Conservation (phyloP, 768 basidiomycete species). For the Mycena venus region DNA sequence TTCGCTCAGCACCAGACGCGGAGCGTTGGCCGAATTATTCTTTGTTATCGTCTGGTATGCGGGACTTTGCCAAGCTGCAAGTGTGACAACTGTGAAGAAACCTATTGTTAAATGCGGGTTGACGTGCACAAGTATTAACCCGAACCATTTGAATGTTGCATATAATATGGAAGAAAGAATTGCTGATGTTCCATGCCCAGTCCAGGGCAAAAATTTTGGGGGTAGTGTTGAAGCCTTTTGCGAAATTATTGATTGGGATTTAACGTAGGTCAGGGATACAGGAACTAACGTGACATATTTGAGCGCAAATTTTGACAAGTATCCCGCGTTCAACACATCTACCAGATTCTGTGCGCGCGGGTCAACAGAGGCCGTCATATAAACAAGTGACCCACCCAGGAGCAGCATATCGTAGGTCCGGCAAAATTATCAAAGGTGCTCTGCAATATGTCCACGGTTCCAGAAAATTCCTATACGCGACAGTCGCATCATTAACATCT, state of each 20-base stretch:
- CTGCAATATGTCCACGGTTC: not conserved
- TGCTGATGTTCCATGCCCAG: not conserved
- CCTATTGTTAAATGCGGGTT: not conserved
- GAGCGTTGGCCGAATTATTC: not conserved
- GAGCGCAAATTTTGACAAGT: not conserved
- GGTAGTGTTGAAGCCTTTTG: not conserved
- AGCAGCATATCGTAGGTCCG: not conserved
- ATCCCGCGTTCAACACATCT: not conserved
- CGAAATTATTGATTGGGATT: not conserved
- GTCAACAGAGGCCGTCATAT: not conserved
- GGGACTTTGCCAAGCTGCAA: not conserved
- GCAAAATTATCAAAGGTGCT: not conserved
- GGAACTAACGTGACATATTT: not conserved
- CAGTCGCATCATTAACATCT: not conserved
- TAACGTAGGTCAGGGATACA: not conserved
- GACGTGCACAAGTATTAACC: not conserved
- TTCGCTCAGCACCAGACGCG: not conserved
- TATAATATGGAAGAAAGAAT: not conserved
- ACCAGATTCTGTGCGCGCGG: not conserved
- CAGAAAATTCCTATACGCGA: not conserved
- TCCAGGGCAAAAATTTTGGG: not conserved
- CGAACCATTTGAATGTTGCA: not conserved
- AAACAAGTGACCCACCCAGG: not conserved
- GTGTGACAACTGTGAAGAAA: not conserved
- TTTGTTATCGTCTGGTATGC: not conserved